Percentiles rank a stretch among this genome's conserved stretches.
Conservation (phyloP, 208 protist species). For the Leishmania tropica region DNA sequence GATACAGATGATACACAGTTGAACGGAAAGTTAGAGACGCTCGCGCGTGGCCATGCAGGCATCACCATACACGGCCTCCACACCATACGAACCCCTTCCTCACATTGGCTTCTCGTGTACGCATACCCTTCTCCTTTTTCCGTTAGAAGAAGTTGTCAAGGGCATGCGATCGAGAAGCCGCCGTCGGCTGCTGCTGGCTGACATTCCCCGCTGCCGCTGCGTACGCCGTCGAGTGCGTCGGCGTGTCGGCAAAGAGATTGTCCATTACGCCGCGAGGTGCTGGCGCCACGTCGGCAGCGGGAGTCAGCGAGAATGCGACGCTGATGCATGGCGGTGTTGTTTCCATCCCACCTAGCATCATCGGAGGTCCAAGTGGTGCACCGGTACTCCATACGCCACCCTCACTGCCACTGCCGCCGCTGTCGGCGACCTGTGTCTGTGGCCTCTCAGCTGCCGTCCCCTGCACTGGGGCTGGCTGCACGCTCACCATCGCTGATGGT, state of each 20-base stretch:
- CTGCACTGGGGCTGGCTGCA: neutral
- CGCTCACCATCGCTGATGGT: conserved; percentile 11
- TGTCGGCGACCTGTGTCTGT: neutral
- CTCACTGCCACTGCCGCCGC: neutral
- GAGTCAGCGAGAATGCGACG: neutral
- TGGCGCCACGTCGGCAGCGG: conserved; percentile 7
- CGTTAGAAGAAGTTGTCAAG: conserved; percentile 52
- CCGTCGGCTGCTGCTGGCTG: neutral
- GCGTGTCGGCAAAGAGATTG: conserved; percentile 37
- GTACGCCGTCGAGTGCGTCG: neutral
- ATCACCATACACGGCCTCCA: neutral
- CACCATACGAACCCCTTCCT: too few species aligned
- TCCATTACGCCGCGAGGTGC: conserved; percentile 41
- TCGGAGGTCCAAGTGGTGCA: neutral
- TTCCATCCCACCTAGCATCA: neutral
- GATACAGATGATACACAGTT: neutral
- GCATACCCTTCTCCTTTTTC: neutral
- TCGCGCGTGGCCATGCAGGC: neutral
- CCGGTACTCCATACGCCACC: conserved; percentile 5
- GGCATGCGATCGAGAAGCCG: neutral
- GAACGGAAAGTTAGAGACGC: neutral
- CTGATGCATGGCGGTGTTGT: neutral
- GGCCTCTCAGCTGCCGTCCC: neutral
- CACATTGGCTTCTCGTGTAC: neutral
- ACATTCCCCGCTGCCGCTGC: neutral